phyloP scores from a whole-genome alignment of 192 early-diverging fungal genomes.

The Coemansia interrupta region DNA sequence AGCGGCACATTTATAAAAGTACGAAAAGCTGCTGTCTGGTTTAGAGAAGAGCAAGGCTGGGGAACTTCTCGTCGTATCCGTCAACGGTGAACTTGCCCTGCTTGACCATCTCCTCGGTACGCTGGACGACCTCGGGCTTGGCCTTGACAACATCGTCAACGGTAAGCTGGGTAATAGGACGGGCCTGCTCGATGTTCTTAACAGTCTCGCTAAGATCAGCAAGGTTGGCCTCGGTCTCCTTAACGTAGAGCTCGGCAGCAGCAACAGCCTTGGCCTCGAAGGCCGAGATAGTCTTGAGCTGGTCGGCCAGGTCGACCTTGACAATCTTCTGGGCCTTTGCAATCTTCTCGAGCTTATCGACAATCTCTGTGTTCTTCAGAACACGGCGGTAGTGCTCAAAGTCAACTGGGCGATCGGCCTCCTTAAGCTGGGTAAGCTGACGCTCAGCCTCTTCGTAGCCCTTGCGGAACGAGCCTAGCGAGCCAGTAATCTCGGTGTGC shows the following conservation, averaged over 20 bases:
- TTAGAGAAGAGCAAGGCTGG: conserved; percentile 69
- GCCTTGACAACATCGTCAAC: conserved; percentile 91
- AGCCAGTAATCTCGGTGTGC: conserved; percentile 83
- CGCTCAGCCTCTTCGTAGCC: conserved; percentile 89
- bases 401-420: conserved; percentile 77
- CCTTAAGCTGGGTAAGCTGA: conserved; percentile 74
- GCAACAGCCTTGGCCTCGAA: conserved; percentile 72
- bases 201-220: conserved; percentile 83
- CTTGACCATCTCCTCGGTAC: conserved; percentile 86
- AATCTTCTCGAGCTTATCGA: conserved; percentile 87
- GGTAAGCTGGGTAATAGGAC: conserved; percentile 91
- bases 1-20: not conserved
- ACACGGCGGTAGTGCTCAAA: conserved; percentile 82
- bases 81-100: conserved; percentile 89
- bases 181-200: conserved; percentile 87
- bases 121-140: conserved; percentile 86
- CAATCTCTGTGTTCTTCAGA: conserved; percentile 89
- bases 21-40: not conserved
- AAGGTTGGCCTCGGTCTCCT: conserved; percentile 82
- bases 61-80: conserved; percentile 95
- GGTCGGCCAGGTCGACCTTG: conserved; percentile 77
- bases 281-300: conserved; percentile 75
- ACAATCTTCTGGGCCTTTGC: conserved; percentile 75
- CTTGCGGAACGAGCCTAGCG: conserved; percentile 88
- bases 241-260: conserved; percentile 75